Evolutionary conservation across 352 stramenopile genomes (phyloP).

Genomic region (Globisporangium spinosum): DNA sequence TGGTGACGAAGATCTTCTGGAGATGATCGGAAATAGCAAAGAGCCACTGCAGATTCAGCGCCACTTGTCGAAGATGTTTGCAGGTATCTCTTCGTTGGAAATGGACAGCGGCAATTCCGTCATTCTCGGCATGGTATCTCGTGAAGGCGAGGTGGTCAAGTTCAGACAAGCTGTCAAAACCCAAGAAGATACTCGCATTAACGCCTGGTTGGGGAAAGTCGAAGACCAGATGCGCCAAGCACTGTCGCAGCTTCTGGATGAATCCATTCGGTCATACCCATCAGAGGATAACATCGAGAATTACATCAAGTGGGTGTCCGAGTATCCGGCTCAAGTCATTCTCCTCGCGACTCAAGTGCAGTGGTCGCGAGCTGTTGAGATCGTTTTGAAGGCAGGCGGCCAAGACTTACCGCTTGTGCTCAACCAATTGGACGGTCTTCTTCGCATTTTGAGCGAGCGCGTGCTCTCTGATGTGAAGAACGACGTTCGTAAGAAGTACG

Average conservation of each 20-base stretch:
- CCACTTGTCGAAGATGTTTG: slow-evolving; percentile 99
- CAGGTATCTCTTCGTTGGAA: slow-evolving; percentile 92
- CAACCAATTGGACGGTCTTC: slow-evolving; percentile 74
- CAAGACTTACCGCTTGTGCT: slow-evolving; percentile 40
- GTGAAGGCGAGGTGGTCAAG: slow-evolving; percentile 97
- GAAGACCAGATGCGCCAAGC: slow-evolving; percentile 97
- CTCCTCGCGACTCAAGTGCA: slow-evolving; percentile 97
- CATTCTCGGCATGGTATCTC: slow-evolving; percentile 94
- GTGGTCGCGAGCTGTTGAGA: slow-evolving; percentile 96
- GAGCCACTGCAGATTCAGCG: slow-evolving; percentile 97
- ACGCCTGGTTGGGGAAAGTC: slow-evolving; percentile 95
- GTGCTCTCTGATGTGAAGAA: slow-evolving; percentile 93
- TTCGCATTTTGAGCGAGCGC: slow-evolving; percentile 96
- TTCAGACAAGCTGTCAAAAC: slow-evolving; percentile 93
- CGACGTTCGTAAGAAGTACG: slow-evolving; percentile 97
- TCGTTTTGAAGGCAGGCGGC: slow-evolving; percentile 70
- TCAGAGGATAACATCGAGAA: slow-evolving; percentile 70
- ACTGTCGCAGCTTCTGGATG: slow-evolving; percentile 93
- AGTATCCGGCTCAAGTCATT: slow-evolving; percentile 98
- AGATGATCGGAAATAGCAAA: slow-evolving; percentile 99
- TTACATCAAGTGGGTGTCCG: slow-evolving; percentile 96
- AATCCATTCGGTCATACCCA: slow-evolving; percentile 85
- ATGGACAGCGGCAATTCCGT: slow-evolving; percentile 70
- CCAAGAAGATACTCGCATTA: slow-evolving; percentile 87
- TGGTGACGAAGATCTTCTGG: slow-evolving; percentile 99